phyloP scores from a whole-genome alignment of 768 basidiomycete genomes.

The Dentipellis fragilis region DNA sequence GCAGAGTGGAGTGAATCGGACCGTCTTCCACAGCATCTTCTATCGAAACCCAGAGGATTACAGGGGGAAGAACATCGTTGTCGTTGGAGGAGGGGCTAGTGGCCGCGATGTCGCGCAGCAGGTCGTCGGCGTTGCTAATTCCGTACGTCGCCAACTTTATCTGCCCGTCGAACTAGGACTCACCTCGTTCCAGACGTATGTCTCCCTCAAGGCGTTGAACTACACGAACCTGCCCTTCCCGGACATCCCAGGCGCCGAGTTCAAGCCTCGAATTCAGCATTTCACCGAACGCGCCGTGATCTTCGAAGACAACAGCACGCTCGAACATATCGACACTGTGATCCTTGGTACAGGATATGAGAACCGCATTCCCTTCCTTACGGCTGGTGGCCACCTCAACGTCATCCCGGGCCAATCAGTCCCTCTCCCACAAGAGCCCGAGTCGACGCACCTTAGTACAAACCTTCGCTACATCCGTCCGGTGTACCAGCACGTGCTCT shows the following conservation, averaged over 20 bases:
- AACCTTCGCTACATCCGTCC: conserved; percentile 50
- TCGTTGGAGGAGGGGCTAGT: conserved; percentile 38
- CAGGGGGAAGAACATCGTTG: conserved; percentile 31
- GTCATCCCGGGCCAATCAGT: background rate
- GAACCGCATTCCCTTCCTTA: conserved; percentile 39
- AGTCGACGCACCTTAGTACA: conserved; percentile 24
- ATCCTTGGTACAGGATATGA: conserved; percentile 50
- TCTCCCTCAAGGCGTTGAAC: conserved; percentile 21
- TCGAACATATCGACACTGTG: conserved; percentile 33
- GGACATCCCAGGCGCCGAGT: conserved; percentile 1
- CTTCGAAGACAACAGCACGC: conserved; percentile 35
- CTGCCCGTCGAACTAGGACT: conserved; percentile 26
- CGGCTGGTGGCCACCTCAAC: conserved; percentile 13
- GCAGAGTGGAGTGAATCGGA: conserved; percentile 20
- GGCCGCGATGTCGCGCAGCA: conserved; percentile 40
- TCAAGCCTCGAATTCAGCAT: conserved; percentile 36
- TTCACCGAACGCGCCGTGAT: conserved; percentile 35
- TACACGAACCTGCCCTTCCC: conserved; percentile 8
- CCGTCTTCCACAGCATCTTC: conserved; percentile 43
- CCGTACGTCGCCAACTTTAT: conserved; percentile 24
- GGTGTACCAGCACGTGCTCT: conserved; percentile 42
- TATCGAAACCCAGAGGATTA: conserved; percentile 39
- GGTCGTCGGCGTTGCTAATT: conserved; percentile 26
- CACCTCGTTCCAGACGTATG: conserved; percentile 24
- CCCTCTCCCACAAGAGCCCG: background rate